Percentiles rank a stretch among this genome's conserved stretches.
Evolutionary conservation across 2,329 filamentous ascomycete genomes (phyloP).

Genomic region (Aspergillus amoenus): DNA sequence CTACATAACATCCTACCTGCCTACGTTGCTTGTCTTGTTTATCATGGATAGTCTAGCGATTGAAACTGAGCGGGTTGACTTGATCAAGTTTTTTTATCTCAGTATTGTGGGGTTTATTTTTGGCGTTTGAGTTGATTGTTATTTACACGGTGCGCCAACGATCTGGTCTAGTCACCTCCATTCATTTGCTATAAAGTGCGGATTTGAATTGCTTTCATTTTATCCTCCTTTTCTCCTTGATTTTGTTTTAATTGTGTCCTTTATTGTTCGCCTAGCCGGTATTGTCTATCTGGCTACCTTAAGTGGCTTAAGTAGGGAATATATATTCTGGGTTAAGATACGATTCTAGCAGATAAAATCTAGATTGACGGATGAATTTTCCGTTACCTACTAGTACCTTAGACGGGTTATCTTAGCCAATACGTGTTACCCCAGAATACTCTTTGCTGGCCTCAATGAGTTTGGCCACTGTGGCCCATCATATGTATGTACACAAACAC

Average conservation of each 20-base stretch:
- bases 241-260: constrained; percentile 11
- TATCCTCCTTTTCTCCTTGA: constrained; percentile 1
- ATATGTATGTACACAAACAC: no score
- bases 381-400: neutral
- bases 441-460: no score
- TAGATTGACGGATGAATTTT: neutral
- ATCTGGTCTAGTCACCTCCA: constrained; percentile 18
- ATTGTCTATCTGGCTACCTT: constrained; percentile 2
- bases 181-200: constrained; percentile 19
- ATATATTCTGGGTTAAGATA: constrained; percentile 16
- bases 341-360: neutral
- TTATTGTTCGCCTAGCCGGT: constrained; percentile 8
- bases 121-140: constrained; percentile 19
- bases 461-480: no score
- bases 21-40: constrained; percentile 21
- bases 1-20: constrained; percentile 12
- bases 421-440: no score
- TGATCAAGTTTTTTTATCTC: constrained; percentile 7
- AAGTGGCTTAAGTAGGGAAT: constrained; percentile 17
- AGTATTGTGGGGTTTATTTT: constrained; percentile 18
- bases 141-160: constrained; percentile 10
- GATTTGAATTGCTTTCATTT: constrained; percentile 14
- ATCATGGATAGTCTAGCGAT: constrained; percentile 32
- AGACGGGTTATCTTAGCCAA: no score
- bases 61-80: constrained; percentile 29